Conservation (phyloP, 768 basidiomycete genomes). For the Amylocystis lapponica region DNA sequence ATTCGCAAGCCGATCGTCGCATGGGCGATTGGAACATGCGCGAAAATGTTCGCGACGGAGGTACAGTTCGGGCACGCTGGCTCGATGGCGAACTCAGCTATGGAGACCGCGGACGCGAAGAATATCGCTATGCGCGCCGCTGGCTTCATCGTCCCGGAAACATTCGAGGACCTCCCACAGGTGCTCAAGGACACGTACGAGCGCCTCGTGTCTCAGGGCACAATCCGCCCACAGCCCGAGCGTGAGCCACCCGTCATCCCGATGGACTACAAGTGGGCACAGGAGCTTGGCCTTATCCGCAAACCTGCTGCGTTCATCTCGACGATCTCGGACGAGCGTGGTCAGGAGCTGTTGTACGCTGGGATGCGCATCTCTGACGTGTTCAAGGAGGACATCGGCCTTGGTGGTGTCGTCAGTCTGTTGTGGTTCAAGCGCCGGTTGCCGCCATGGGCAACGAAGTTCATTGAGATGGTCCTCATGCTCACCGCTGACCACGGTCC, state of each 20-base stretch:
- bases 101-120: conserved; percentile 98
- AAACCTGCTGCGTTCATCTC: conserved; percentile 99
- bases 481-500: conserved; percentile 98
- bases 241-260: conserved; percentile 92
- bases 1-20: conserved; percentile 99
- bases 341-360: conserved; percentile 96
- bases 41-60: conserved; percentile 99
- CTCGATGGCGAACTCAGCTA: conserved; percentile 93
- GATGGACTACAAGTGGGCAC: conserved; percentile 99
- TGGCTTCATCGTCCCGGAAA: conserved; percentile 95
- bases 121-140: conserved; percentile 92
- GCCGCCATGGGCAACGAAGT: conserved; percentile 92
- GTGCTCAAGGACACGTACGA: conserved; percentile 86
- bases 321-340: conserved; percentile 98
- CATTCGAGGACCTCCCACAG: conserved; percentile 91
- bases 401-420: conserved; percentile 93
- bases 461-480: conserved; percentile 99
- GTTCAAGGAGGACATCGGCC: conserved; percentile 94
- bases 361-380: conserved; percentile 99
- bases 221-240: conserved; percentile 68
- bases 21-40: conserved; percentile 99
- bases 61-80: conserved; percentile 99
- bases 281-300: conserved; percentile 95
- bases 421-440: conserved; percentile 98
- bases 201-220: conserved; percentile 62